Percentiles rank a stretch among this genome's conserved stretches.
These are phyloP conservation scores for Kwoniella mangroviensis DNA, from an alignment of 768 basidiomycete genomes.

Conservation along the genomic window DNA sequence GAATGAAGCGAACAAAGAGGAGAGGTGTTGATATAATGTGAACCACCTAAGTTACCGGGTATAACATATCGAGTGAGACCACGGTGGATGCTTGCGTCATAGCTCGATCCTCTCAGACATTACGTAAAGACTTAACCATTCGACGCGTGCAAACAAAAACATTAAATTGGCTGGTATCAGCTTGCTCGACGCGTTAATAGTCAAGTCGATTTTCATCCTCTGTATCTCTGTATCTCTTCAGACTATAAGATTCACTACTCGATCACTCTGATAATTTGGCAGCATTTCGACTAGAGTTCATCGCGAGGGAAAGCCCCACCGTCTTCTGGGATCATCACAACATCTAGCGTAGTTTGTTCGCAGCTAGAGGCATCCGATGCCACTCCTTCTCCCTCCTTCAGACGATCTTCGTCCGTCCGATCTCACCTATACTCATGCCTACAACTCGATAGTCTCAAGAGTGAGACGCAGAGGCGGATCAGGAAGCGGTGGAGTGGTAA, in stretches of 20 bases:
- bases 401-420: constrained; percentile 48
- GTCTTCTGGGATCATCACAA: no score
- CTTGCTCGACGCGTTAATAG: neutral
- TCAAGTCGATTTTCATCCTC: no score
- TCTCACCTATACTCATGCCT: constrained; percentile 54
- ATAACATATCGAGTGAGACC: neutral
- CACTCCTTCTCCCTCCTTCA: constrained; percentile 53
- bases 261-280: no score
- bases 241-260: no score
- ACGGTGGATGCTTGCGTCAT: neutral
- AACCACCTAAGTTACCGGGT: no score
- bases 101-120: neutral
- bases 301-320: no score
- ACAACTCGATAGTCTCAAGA: constrained; percentile 53
- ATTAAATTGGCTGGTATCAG: neutral
- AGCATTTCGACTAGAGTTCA: no score
- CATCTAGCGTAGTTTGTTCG: no score
- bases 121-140: neutral
- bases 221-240: no score
- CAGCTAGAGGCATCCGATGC: constrained; percentile 37
- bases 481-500: constrained; percentile 53
- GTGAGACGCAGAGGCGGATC: constrained; percentile 46
- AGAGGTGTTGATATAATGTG: neutral
- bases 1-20: no score
- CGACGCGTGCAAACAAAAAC: neutral